phyloP scores from a whole-genome alignment of 1,284 basidiomycete species.

The Inonotus hispidus region DNA sequence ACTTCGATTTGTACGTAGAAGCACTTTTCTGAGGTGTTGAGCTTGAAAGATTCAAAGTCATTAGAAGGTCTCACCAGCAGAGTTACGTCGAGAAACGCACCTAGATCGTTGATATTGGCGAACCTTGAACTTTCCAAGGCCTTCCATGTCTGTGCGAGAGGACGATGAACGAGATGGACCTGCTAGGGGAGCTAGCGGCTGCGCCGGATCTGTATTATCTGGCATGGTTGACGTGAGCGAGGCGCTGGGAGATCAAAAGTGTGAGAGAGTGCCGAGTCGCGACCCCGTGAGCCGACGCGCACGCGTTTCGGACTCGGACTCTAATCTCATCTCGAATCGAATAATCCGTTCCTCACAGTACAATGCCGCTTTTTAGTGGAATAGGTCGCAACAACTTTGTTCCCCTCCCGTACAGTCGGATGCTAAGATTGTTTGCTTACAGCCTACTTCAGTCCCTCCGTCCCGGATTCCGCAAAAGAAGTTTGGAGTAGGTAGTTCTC shows the following conservation, averaged over 20 bases:
- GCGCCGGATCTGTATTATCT: background rate
- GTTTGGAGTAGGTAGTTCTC: constrained; percentile 17
- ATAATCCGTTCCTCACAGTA: too few relatives aligned
- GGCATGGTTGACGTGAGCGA: background rate
- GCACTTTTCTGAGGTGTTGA: background rate
- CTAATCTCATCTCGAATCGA: background rate
- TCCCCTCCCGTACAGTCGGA: background rate
- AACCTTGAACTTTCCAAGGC: constrained; percentile 15
- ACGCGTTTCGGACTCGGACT: background rate
- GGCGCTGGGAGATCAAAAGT: background rate
- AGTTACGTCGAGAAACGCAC: background rate
- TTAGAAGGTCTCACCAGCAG: background rate
- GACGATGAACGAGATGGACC: constrained; percentile 2
- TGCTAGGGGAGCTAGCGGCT: background rate
- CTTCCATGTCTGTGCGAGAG: constrained; percentile 9
- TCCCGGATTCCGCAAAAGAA: constrained; percentile 7
- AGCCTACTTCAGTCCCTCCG: constrained; percentile 20
- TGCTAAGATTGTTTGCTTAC: background rate
- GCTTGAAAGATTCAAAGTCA: background rate
- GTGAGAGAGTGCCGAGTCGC: background rate
- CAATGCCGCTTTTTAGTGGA: constrained; percentile 14
- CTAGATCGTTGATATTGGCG: background rate
- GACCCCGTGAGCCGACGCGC: background rate
- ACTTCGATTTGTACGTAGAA: constrained; percentile 11
- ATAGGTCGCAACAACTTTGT: background rate